Evolutionary conservation across 768 basidiomycete genomes (phyloP).

Genomic region (Chalciporus piperatus): DNA sequence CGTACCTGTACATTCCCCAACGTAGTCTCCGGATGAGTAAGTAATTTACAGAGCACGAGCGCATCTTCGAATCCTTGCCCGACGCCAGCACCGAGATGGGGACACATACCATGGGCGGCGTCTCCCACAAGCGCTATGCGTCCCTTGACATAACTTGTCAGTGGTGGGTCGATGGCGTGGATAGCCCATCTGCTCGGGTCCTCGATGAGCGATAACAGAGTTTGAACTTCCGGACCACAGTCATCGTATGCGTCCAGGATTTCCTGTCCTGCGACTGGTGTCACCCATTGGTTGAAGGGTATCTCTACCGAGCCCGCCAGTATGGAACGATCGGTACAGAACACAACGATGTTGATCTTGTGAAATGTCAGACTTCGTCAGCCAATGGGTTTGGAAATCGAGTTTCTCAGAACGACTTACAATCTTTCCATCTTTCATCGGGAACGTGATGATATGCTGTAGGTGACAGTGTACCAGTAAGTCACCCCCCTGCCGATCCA

Average conservation of each 20-base stretch:
- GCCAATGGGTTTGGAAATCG: neutral
- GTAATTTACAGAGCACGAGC: constrained; percentile 43
- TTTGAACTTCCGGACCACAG: constrained; percentile 45
- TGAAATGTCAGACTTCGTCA: neutral
- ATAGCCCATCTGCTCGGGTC: constrained; percentile 52
- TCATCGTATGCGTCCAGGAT: constrained; percentile 41
- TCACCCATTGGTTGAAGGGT: constrained; percentile 40
- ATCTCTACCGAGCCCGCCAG: constrained; percentile 27
- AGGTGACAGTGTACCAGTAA: constrained; percentile 46
- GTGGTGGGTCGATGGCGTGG: no score
- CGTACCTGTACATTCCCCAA: constrained; percentile 35
- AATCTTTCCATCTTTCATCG: constrained; percentile 41
- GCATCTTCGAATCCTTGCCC: constrained; percentile 62
- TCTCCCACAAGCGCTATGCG: constrained; percentile 54
- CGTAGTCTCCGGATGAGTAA: constrained; percentile 41
- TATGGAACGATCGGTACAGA: constrained; percentile 33
- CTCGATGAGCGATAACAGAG: constrained; percentile 41
- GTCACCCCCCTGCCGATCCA: no score
- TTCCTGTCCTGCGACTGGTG: constrained; percentile 39
- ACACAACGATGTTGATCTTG: constrained; percentile 49
- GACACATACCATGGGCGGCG: constrained; percentile 58
- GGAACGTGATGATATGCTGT: constrained; percentile 40
- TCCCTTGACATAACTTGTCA: constrained; percentile 42
- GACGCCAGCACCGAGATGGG: constrained; percentile 57
- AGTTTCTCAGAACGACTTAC: constrained; percentile 7